Evolutionary conservation across 495 filamentous ascomycete genomes (phyloP).

Genomic region (Wilcoxina mikolae): DNA sequence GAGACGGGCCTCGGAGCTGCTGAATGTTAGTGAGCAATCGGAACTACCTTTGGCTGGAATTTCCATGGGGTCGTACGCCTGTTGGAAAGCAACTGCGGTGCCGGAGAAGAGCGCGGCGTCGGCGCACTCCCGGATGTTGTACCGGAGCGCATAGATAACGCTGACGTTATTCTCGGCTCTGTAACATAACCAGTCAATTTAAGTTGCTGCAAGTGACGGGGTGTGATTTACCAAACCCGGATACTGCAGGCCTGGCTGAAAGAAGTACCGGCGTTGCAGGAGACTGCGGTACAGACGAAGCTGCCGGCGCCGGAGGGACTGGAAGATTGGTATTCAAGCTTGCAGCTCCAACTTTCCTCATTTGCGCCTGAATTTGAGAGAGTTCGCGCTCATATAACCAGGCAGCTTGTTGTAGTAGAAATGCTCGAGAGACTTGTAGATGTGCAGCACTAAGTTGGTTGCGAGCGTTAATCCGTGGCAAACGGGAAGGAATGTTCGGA

Average conservation of each 20-base stretch:
- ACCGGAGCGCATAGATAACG: background rate
- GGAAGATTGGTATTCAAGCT: conserved; percentile 30
- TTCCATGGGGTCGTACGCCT: too few relatives aligned
- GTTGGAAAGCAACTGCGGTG: background rate
- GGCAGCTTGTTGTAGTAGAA: conserved; percentile 83
- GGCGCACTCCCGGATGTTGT: background rate
- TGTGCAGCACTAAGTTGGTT: conserved; percentile 35
- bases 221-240: background rate
- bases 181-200: background rate
- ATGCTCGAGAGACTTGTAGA: conserved; percentile 60
- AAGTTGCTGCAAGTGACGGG: background rate
- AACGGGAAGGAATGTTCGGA: too few relatives aligned
- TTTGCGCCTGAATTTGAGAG: conserved; percentile 75
- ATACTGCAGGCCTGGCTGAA: background rate
- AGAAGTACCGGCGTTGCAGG: background rate
- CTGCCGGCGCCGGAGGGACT: conserved; percentile 38
- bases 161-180: background rate
- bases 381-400: conserved; percentile 90
- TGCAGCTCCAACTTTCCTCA: conserved; percentile 54
- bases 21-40: background rate
- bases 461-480: too few relatives aligned
- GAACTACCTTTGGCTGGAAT: too few relatives aligned
- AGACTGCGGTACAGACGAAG: conserved; percentile 21
- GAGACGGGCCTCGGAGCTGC: background rate
- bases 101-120: background rate